Evolutionary conservation across 1,139 yeast species (phyloP), one percentile per base, ranked within the genome.

Genomic region (Spathaspora sp.): DNA sequence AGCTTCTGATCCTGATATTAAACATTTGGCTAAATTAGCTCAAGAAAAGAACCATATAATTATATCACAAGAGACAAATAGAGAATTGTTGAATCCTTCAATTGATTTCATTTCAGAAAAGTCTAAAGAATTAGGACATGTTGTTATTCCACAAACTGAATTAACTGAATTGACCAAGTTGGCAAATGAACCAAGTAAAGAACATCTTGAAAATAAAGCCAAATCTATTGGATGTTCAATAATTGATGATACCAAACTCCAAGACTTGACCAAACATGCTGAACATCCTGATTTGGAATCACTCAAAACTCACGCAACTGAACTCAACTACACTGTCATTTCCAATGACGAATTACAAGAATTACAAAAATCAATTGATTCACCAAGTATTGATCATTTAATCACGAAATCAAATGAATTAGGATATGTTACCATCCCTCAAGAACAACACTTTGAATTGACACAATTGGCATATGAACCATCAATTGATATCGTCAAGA

Each of bases 401-500:
- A 38, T 37, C 13, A 44, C 50, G 16, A 57, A 56, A 36, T 51
- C 56, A 11, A 37, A 45, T 15, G 45, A 29, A 0, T 47, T 51
- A 5, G 62, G 58, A 5, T 51, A 53, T 18, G 53, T 47, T 4
- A 42, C 63, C 9, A 38, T 68, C 11, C 43, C 57, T 4, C 38
- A 45, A 2, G 44, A 64, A 10, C 68, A 64, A 15, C 60, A 64
- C 43, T 51, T 52, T 5, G 62, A 58, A 15, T 57, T 74, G 42
- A 29, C 53, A 11, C 45, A 50, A 4, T 60, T 54, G 38, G 67
- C 61, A n/a, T 55, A 58, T 43, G 61, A 60, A n/a, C 73, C 74
- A 38, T 52, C 62, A 7, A 51, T 61, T 20, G 69, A 66, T 4
- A 65, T 57, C 43, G 42, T 71, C 11, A 47, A 48, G 5, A 52